A percentile compares a stretch with the other conserved stretches of the same genome.
These are phyloP conservation scores for Eleusine coracana DNA, from an alignment of 176 grass and related monocot species.

Conservation along the genomic window DNA sequence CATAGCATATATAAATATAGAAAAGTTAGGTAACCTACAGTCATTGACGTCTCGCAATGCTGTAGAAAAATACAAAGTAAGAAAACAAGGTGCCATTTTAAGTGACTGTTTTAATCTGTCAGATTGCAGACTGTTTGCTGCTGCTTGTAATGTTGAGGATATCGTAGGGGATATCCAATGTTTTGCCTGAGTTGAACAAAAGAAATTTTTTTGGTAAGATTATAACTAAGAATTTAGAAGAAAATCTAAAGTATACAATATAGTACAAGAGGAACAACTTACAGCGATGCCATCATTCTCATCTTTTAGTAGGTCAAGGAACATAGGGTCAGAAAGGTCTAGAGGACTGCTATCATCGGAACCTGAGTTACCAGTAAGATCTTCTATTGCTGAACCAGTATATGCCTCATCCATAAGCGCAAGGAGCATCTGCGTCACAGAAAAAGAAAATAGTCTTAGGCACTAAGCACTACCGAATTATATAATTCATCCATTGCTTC, in stretches of 20 bases:
- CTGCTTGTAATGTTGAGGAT: conserved; percentile 70
- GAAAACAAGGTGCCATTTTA: conserved; percentile 76
- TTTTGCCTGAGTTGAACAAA: conserved; percentile 57
- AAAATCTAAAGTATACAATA: neutral
- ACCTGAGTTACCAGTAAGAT: conserved; percentile 63
- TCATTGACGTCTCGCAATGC: conserved; percentile 70
- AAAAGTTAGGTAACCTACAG: conserved; percentile 59
- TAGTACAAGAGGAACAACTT: conserved; percentile 36
- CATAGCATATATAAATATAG: conserved; percentile 18
- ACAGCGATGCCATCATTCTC: conserved; percentile 97
- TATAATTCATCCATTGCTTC: conserved; percentile 27
- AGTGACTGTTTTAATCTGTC: conserved; percentile 86
- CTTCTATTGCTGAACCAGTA: conserved; percentile 88
- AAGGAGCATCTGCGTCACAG: conserved; percentile 74
- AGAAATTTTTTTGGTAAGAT: neutral
- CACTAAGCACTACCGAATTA: conserved; percentile 2
- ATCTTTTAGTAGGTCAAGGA: conserved; percentile 97
- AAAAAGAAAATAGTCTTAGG: conserved; percentile 27
- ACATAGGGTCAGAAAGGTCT: conserved; percentile 82
- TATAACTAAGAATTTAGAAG: conserved; percentile 10
- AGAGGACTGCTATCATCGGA: conserved; percentile 73
- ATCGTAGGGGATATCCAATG: conserved; percentile 92
- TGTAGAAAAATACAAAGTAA: conserved; percentile 67
- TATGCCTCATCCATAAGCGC: conserved; percentile 98
- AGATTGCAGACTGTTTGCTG: conserved; percentile 57